Evolutionary conservation across 495 filamentous ascomycete species (phyloP).

Genomic region (Ramalina peruviana): DNA sequence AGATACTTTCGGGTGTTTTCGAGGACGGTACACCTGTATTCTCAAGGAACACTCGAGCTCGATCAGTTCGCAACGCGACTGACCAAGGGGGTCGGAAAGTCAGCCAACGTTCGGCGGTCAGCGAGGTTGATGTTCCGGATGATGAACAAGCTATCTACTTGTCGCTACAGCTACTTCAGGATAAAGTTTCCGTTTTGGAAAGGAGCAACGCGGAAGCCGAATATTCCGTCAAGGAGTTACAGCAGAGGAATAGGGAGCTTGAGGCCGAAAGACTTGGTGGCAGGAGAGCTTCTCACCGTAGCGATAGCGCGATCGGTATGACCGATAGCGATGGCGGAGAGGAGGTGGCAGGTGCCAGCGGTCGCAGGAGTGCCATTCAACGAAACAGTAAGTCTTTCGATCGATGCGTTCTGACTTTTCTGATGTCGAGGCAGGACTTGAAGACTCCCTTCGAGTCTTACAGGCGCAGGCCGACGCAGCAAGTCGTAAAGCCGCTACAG

Average conservation of each 20-base stretch:
- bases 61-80: conserved; percentile 39
- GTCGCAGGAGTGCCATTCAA: conserved; percentile 30
- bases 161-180: conserved; percentile 52
- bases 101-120: conserved; percentile 16
- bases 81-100: conserved; percentile 20
- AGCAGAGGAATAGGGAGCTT: conserved; percentile 41
- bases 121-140: conserved; percentile 46
- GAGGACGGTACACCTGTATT: conserved; percentile 53
- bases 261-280: conserved; percentile 31
- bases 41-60: conserved; percentile 33
- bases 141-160: conserved; percentile 58
- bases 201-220: conserved; percentile 43
- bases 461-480: conserved; percentile 44
- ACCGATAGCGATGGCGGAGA: conserved; percentile 28
- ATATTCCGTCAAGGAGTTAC: conserved; percentile 39
- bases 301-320: conserved; percentile 27
- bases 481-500: conserved; percentile 42
- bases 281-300: conserved; percentile 27
- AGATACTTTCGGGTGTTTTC: conserved; percentile 55
- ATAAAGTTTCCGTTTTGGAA: conserved; percentile 50
- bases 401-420: background rate
- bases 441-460: conserved; percentile 41
- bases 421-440: conserved; percentile 32
- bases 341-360: conserved; percentile 12
- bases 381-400: conserved; percentile 37